Evolutionary conservation across 2,329 filamentous ascomycete species (phyloP).

Genomic region (Aspergillus bombycis): DNA sequence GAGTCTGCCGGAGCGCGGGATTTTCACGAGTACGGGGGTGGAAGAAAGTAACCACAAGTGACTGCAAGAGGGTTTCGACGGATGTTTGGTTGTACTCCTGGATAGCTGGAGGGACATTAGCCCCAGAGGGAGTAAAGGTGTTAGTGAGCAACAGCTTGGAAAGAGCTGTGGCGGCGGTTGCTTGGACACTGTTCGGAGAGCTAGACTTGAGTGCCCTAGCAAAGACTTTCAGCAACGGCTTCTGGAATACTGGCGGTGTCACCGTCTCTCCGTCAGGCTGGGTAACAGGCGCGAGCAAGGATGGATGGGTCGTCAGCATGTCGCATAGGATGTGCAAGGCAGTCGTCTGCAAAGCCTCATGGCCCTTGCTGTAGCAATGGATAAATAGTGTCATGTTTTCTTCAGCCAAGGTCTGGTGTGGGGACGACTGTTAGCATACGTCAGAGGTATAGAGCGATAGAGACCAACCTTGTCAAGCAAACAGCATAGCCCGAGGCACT

Average conservation of each 20-base stretch:
- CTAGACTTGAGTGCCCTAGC: conserved; percentile 75
- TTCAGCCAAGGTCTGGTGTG: conserved; percentile 71
- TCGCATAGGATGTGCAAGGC: conserved; percentile 91
- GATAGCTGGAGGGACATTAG: conserved; percentile 58
- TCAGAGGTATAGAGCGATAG: neutral
- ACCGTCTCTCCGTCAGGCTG: conserved; percentile 54
- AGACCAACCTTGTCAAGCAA: conserved; percentile 74
- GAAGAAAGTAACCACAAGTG: conserved; percentile 84
- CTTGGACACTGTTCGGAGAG: conserved; percentile 73
- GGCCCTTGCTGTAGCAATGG: conserved; percentile 93
- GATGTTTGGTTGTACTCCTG: conserved; percentile 57
- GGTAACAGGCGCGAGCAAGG: conserved; percentile 66
- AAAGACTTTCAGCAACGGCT: conserved; percentile 81
- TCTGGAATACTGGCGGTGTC: conserved; percentile 50
- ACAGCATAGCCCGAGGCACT: conserved; percentile 88
- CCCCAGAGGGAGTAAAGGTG: conserved; percentile 58
- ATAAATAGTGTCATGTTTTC: conserved; percentile 93
- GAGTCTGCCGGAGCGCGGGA: conserved; percentile 78
- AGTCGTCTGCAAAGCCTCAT: conserved; percentile 85
- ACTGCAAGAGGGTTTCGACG: conserved; percentile 75
- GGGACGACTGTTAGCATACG: neutral
- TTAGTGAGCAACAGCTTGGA: conserved; percentile 84
- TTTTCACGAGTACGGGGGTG: conserved; percentile 80
- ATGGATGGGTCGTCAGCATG: conserved; percentile 85
- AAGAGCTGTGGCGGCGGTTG: conserved; percentile 77